Percentiles rank a stretch among this genome's conserved stretches.
Evolutionary conservation across 257 asterid genomes (phyloP).

Genomic region (Rhazya stricta): DNA sequence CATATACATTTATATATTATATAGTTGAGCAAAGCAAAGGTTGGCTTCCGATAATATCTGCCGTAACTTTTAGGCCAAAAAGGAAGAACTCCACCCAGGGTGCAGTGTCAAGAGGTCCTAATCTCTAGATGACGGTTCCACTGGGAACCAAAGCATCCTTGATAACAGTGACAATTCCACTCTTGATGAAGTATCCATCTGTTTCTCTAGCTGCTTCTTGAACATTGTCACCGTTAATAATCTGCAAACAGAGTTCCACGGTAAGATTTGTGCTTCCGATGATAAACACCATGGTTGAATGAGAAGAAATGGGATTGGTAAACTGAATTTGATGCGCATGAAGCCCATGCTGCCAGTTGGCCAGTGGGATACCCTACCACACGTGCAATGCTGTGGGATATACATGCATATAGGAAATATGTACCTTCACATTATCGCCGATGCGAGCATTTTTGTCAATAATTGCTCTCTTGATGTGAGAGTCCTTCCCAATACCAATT

Average conservation of each 20-base stretch:
- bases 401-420: not conserved
- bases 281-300: not conserved
- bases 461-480: conserved; percentile 80
- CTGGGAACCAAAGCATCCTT: conserved; percentile 85
- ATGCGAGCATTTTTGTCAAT: conserved; percentile 93
- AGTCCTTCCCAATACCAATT: conserved; percentile 79
- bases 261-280: not conserved
- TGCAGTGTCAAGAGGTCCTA: not conserved
- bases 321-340: not conserved
- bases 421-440: conserved; percentile 78
- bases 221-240: conserved; percentile 59
- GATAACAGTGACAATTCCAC: conserved; percentile 83
- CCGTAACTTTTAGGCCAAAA: conserved; percentile 3
- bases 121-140: conserved; percentile 55
- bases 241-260: conserved; percentile 31
- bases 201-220: conserved; percentile 97
- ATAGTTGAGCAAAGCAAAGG: not conserved
- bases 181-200: conserved; percentile 90
- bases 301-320: not conserved
- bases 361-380: not conserved
- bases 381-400: not conserved
- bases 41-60: not conserved
- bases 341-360: not conserved
- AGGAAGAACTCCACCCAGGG: not conserved
- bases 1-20: not conserved